Evolutionary conservation across 345 rosid genomes (phyloP), one percentile per base, ranked within the genome.

Genomic region (Reutealis trisperma): DNA sequence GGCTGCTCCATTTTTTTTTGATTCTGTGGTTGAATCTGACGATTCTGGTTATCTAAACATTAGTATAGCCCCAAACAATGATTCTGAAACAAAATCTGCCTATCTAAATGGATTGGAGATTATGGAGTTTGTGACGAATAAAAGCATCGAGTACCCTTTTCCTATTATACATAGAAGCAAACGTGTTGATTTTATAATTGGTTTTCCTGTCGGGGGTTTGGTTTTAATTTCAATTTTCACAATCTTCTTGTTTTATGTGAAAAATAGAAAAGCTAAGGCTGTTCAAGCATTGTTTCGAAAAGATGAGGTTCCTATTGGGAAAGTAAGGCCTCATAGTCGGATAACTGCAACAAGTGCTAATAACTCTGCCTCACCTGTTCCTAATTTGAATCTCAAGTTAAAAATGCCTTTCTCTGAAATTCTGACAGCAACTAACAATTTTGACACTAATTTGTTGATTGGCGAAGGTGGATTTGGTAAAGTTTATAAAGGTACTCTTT

Each of bases 61-160:
- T 34, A 77, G 79, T 18, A 61, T 77, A n/a, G 47, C 34, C 37
- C 79, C 74, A 16, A 37, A 14, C 21, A 64, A 57, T 12, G 44
- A 19, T 69, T 21, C 32, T 16, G 16, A 37, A 1, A 13, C 1
- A 10, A 51, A n/a, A 59, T 2, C 14, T 6, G 79, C 70, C 13
- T 77, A 18, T 45, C 69, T 77, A n/a, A 77, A 69, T 69, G 79
- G 74, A 4, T 2, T 77, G 41, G 79, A 77, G 61, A 77, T 77
- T 32, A 47, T 77, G 79, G 79, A 77, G 68, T 47, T 77, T 12
- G 42, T 25, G 27, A 12, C 32, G 8, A 49, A 76, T 16, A 61
- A 8, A 24, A 8, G 63, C 25, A 8, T 59, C 32, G 10, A 21
- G 5, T 6, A 37, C 41, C 41, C 6, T 6, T 19, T 0, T 21